Base-by-base conservation (phyloP, 2,329 filamentous ascomycete genomes). In the Fusarium citri region DNA sequence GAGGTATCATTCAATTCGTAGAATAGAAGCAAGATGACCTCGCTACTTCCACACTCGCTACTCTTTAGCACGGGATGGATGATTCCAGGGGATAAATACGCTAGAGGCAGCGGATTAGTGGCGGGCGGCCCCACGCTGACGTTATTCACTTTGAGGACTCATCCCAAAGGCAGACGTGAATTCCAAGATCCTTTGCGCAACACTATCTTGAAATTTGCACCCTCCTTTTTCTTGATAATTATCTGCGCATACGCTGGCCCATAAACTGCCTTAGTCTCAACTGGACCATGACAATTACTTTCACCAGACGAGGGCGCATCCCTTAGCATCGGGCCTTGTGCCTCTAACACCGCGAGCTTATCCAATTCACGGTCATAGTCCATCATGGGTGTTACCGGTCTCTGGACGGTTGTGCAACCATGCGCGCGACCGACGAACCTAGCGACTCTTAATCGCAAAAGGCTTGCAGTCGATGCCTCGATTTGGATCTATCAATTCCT, bases 401-500 rank as follows among this genome's bases (percentile, higher is more conserved):
- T 99, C 71, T 99, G 96, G 96, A 95, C 93, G 69, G 94, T 99
- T 55, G 86, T 98, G 71, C 93, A 97, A 82, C 96, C 96, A 47
- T 98, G 94, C 78, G 96, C 96, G 49, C 92, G 96, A 40, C 97
- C 96, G 22, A 97, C 97, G 68, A 98, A 97, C 80, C 91, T 99
- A 74, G 94, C 97, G 75, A 97, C 95, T 16, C 89, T 99, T 65
- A 98, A 98, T 80, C 93, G 92, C 74, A 98, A 97, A 82, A 94
- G 96, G 18, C 91, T 99, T 51, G 97, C 96, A 48, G 94, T 99
- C 72, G 96, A 99, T 82, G 96, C 97, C 62, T 98, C 94, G 15
- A 99, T 99, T 78, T 99, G 96, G 96, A 98, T 99, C 75, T 99
- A 99, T 85, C 96, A 99, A 78, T 99, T 99, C 77, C 89, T 99